A percentile compares a stretch with the other conserved stretches of the same genome.
phyloP scores from a whole-genome alignment of 768 basidiomycete genomes.

The Cystofilobasidium macerans region DNA sequence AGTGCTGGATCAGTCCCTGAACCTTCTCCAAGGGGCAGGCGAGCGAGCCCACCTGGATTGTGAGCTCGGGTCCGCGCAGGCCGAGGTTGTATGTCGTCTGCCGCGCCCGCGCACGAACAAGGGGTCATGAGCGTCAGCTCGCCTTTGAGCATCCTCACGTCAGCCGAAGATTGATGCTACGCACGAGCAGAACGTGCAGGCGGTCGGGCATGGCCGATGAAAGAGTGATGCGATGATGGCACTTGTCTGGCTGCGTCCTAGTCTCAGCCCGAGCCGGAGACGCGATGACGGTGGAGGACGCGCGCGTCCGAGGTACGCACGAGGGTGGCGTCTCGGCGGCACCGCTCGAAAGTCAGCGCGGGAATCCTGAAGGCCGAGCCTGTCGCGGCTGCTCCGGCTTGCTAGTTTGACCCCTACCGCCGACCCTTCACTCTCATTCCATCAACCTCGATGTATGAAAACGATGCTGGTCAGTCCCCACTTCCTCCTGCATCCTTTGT shows the following conservation, averaged over 20 bases:
- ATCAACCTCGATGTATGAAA: background rate
- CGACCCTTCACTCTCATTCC: background rate
- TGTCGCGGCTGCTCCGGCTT: too few species aligned
- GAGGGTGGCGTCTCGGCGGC: too few species aligned
- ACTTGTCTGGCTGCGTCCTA: too few species aligned
- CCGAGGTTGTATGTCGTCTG: slow-evolving; percentile 7
- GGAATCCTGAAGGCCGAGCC: too few species aligned
- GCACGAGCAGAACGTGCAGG: background rate
- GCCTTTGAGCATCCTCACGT: background rate
- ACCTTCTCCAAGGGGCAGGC: background rate
- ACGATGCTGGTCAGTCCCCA: slow-evolving; percentile 7
- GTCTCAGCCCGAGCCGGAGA: too few species aligned
- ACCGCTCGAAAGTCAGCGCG: too few species aligned
- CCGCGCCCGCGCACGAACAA: background rate
- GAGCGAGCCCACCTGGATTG: background rate
- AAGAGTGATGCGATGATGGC: too few species aligned
- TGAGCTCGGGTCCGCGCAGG: slow-evolving; percentile 4
- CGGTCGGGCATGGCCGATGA: slow-evolving; percentile 3
- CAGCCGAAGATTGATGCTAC: background rate
- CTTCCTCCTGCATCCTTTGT: background rate
- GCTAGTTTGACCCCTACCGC: background rate
- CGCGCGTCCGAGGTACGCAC: too few species aligned
- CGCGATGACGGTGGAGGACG: background rate
- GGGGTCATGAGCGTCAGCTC: background rate
- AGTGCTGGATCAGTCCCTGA: background rate